Evolutionary conservation across 768 basidiomycete genomes (phyloP).

Genomic region (Pulveroboletus sp.): DNA sequence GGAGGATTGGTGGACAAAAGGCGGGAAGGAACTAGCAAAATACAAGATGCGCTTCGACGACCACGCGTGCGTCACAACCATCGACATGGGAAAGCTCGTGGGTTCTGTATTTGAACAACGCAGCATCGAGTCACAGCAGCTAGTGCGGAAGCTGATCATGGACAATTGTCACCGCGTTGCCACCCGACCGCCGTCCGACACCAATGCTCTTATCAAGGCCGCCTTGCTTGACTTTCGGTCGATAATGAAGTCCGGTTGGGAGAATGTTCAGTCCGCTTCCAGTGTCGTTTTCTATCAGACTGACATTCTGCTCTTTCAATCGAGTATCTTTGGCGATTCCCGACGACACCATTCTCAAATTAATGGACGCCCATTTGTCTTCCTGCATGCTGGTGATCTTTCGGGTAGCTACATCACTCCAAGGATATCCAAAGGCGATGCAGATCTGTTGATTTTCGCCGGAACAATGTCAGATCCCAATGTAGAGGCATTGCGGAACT

Average conservation of each 20-base stretch:
- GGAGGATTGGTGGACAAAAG: slow-evolving; percentile 37
- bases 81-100: slow-evolving; percentile 13
- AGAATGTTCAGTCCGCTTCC: slow-evolving; percentile 14
- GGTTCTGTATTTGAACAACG: slow-evolving; percentile 18
- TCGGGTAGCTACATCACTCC: slow-evolving; percentile 12
- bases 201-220: slow-evolving; percentile 23
- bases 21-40: slow-evolving; percentile 27
- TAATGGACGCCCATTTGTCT: slow-evolving; percentile 22
- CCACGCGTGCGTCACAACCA: slow-evolving; percentile 41
- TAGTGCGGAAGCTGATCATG: slow-evolving; percentile 20
- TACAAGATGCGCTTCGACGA: slow-evolving; percentile 35
- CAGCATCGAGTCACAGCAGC: slow-evolving; percentile 17
- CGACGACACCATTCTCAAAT: slow-evolving; percentile 17
- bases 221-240: slow-evolving; percentile 25
- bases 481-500: slow-evolving; percentile 2
- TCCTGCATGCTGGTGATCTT: slow-evolving; percentile 16
- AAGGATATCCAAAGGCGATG: slow-evolving; percentile 19
- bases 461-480: slow-evolving; percentile 12
- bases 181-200: slow-evolving; percentile 15
- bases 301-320: slow-evolving; percentile 11
- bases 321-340: slow-evolving; percentile 15
- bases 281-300: slow-evolving; percentile 18
- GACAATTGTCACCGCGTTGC: slow-evolving; percentile 13
- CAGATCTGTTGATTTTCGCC: slow-evolving; percentile 23
- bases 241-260: slow-evolving; percentile 24